Percentiles rank a stretch among this genome's conserved stretches.
These are phyloP conservation scores for Xylaria venustula DNA, from an alignment of 495 filamentous ascomycete genomes.

Conservation along the genomic window DNA sequence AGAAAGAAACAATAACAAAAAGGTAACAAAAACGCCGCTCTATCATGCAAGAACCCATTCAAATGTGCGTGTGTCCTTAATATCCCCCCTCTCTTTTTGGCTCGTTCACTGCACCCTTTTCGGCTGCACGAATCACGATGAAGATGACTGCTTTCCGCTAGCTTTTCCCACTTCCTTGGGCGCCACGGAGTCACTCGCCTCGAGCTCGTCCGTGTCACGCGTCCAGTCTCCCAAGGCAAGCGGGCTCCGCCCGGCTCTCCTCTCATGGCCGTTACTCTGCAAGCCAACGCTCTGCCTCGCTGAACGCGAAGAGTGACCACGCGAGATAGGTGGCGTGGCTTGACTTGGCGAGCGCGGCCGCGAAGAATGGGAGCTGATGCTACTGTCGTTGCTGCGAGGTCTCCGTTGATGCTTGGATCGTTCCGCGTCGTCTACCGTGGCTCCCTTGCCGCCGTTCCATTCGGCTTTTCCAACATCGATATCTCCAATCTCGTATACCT, in stretches of 20 bases:
- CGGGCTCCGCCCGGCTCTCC: slow-evolving; percentile 22
- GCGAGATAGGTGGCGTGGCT: slow-evolving; percentile 6
- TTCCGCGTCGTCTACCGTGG: slow-evolving; percentile 2
- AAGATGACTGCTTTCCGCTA: not conserved
- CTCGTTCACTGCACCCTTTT: not conserved
- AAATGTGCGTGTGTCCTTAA: too few relatives aligned
- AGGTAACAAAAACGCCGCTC: slow-evolving; percentile 8
- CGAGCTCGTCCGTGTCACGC: not conserved
- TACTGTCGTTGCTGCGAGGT: slow-evolving; percentile 33
- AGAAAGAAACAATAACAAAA: not conserved
- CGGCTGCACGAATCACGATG: not conserved
- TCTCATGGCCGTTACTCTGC: not conserved
- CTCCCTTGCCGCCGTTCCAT: slow-evolving; percentile 35
- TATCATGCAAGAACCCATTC: slow-evolving; percentile 10
- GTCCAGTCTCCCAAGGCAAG: slow-evolving; percentile 13
- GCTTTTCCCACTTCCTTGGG: not conserved
- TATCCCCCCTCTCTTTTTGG: too few relatives aligned
- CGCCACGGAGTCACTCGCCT: not conserved
- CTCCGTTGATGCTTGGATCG: slow-evolving; percentile 24
- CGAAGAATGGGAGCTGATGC: slow-evolving; percentile 19
- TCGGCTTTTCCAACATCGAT: slow-evolving; percentile 45
- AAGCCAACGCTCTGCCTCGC: slow-evolving; percentile 9
- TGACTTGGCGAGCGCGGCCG: slow-evolving; percentile 23
- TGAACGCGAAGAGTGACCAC: not conserved
- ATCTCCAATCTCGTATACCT: slow-evolving; percentile 55